These are phyloP conservation scores for Cystoisospora suis DNA, from an alignment of 169 alveolate genomes.

Conservation along the genomic window DNA sequence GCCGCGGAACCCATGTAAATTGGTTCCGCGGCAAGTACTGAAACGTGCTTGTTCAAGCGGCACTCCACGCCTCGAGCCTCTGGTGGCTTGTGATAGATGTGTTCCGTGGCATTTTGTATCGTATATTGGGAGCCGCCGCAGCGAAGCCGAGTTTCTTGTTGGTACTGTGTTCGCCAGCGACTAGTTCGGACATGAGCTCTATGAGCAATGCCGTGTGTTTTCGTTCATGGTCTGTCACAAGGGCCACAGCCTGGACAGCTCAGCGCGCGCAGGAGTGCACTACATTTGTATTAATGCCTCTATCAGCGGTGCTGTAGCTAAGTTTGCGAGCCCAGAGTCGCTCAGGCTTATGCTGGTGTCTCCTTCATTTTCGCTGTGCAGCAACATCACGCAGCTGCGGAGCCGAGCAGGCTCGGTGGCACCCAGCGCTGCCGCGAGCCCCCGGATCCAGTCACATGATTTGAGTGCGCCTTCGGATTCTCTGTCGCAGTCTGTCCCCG, in stretches of 20 bases:
- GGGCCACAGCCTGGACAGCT: background rate
- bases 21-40: background rate
- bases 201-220: too few relatives aligned
- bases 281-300: background rate
- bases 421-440: slow-evolving; percentile 18
- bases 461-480: background rate
- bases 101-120: too few relatives aligned
- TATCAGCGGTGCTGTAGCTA: background rate
- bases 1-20: background rate
- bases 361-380: background rate
- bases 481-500: background rate
- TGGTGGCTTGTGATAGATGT: too few relatives aligned
- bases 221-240: background rate
- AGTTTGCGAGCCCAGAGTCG: background rate
- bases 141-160: too few relatives aligned
- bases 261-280: background rate
- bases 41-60: too few relatives aligned
- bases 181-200: too few relatives aligned
- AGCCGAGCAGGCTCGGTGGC: slow-evolving; percentile 11
- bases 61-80: too few relatives aligned
- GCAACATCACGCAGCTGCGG: background rate
- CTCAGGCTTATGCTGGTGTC: background rate
- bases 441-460: background rate
- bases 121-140: too few relatives aligned
- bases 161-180: too few relatives aligned